Conservation (phyloP, 1,139 yeast genomes). For the Kurtzmaniella natalensis region DNA sequence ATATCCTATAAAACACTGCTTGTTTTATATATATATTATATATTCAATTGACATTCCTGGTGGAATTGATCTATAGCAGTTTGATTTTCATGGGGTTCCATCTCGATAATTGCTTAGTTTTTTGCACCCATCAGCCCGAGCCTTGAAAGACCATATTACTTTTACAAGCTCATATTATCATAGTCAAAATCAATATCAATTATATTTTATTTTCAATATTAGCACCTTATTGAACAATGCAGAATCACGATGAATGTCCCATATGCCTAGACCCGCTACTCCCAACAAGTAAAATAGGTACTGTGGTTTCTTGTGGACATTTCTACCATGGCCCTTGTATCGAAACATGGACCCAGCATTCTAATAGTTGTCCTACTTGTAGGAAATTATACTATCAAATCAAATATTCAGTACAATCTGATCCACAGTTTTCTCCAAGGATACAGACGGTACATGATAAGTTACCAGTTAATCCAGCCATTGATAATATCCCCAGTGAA, state of each 20-base stretch:
- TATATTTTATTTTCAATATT: too few species aligned
- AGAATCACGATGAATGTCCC: slow-evolving; percentile 35
- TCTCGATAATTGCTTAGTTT: too few species aligned
- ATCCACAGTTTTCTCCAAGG: slow-evolving; percentile 3
- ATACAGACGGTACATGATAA: slow-evolving; percentile 24
- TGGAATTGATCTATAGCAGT: too few species aligned
- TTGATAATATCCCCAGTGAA: slow-evolving; percentile 37
- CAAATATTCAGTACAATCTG: slow-evolving; percentile 14
- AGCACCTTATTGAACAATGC: not conserved
- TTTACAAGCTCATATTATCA: too few species aligned
- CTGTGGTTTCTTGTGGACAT: slow-evolving; percentile 39
- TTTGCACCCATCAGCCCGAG: too few species aligned
- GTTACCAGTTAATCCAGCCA: slow-evolving; percentile 31
- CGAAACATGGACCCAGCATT: slow-evolving; percentile 42
- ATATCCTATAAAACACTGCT: too few species aligned
- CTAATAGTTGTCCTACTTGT: slow-evolving; percentile 54
- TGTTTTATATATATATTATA: too few species aligned
- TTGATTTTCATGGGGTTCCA: too few species aligned
- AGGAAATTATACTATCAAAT: slow-evolving; percentile 32
- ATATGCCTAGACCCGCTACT: slow-evolving; percentile 44
- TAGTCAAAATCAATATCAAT: too few species aligned
- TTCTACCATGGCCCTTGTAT: slow-evolving; percentile 46
- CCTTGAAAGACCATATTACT: too few species aligned
- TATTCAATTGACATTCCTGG: too few species aligned
- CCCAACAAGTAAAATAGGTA: slow-evolving; percentile 23